These are phyloP conservation scores for Chrysosporium keratinophilum DNA, from an alignment of 2,329 filamentous ascomycete genomes.

Conservation along the genomic window DNA sequence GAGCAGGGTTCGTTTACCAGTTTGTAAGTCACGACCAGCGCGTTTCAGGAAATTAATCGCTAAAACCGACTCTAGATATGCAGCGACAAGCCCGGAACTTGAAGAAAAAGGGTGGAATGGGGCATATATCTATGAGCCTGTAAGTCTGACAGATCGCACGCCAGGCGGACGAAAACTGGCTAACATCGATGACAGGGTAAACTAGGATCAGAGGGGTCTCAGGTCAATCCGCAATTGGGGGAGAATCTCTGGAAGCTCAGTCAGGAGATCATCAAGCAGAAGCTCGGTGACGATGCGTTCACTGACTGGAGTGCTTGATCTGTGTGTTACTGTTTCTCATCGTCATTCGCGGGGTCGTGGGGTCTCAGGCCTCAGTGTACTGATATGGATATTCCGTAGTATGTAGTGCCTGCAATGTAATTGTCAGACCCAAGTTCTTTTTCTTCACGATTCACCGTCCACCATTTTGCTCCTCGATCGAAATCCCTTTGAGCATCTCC, in stretches of 20 bases:
- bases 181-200: constrained; percentile 19
- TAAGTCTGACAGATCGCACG: constrained; percentile 4
- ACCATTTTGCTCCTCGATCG: no score
- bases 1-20: constrained; percentile 39
- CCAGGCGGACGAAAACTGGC: neutral
- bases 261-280: constrained; percentile 32
- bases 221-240: constrained; percentile 33
- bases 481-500: no score
- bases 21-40: constrained; percentile 25
- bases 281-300: constrained; percentile 33
- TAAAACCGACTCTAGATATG: constrained; percentile 16
- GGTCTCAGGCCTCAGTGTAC: no score
- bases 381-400: no score
- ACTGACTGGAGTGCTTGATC: constrained; percentile 24
- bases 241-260: constrained; percentile 35
- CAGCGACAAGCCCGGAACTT: constrained; percentile 34
- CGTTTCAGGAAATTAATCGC: neutral
- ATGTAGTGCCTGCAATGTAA: no score
- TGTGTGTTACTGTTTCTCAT: no score
- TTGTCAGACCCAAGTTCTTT: no score
- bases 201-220: constrained; percentile 31
- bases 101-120: constrained; percentile 38
- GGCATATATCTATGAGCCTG: constrained; percentile 35
- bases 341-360: no score
- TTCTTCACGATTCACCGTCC: no score